These are phyloP conservation scores for Aspergillus felis DNA, from an alignment of 2,329 filamentous ascomycete genomes.

Conservation along the genomic window DNA sequence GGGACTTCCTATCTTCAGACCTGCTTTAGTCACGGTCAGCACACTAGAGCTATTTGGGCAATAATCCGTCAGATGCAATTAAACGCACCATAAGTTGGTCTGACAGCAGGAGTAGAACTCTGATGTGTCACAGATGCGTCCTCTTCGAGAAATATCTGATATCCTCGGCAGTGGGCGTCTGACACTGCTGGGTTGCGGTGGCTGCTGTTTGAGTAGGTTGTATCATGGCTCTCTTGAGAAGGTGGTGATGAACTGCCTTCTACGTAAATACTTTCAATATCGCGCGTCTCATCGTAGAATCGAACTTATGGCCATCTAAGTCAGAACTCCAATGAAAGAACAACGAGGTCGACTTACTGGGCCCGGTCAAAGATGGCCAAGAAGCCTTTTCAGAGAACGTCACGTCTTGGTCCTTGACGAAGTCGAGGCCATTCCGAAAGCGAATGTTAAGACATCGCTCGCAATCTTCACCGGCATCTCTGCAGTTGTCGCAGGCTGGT, in stretches of 20 bases:
- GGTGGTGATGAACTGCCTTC: neutral
- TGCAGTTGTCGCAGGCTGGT: conserved; percentile 15
- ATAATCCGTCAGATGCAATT: neutral
- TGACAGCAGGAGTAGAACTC: neutral
- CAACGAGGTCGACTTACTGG: conserved; percentile 4
- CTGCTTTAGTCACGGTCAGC: neutral
- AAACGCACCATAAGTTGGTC: neutral
- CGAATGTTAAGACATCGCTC: conserved; percentile 17
- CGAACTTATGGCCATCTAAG: conserved; percentile 8
- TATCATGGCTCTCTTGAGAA: neutral
- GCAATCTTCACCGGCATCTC: conserved; percentile 12
- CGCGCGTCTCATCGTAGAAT: conserved; percentile 21
- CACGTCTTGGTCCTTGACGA: conserved; percentile 7
- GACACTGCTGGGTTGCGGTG: neutral
- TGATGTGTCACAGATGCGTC: neutral
- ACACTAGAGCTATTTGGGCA: neutral
- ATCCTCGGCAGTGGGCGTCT: neutral
- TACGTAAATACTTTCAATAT: conserved; percentile 14
- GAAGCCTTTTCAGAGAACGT: conserved; percentile 12
- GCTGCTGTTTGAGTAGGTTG: too few relatives aligned
- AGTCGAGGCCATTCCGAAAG: conserved; percentile 17
- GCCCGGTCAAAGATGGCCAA: conserved; percentile 16
- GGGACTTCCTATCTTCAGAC: neutral
- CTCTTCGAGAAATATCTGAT: neutral
- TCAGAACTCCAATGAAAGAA: neutral